phyloP scores from a whole-genome alignment of 306 rosid genomes.

The Sicyos baderoa region DNA sequence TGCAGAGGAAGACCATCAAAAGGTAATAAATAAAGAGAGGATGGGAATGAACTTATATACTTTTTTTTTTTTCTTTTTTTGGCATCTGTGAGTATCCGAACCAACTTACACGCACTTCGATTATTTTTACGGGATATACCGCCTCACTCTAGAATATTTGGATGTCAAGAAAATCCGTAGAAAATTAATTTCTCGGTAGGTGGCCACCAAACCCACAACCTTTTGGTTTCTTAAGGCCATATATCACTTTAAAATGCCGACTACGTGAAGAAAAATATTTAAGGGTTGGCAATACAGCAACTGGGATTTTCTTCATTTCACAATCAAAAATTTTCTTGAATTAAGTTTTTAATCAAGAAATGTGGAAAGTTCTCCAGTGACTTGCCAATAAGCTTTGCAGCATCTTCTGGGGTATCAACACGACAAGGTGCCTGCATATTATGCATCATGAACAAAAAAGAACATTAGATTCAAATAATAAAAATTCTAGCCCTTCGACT shows the following conservation, averaged over 20 bases:
- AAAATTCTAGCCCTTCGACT: background rate
- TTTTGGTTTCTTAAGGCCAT: too few species aligned
- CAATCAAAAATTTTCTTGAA: background rate
- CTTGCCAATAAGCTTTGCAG: slow-evolving; percentile 70
- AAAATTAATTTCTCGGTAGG: too few species aligned
- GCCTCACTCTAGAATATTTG: too few species aligned
- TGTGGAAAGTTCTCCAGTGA: background rate
- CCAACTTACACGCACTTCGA: too few species aligned
- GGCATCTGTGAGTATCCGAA: too few species aligned
- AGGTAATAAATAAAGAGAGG: background rate
- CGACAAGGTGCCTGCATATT: slow-evolving; percentile 64
- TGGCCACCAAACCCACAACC: too few species aligned
- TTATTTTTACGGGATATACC: too few species aligned
- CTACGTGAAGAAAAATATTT: background rate
- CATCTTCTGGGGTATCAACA: slow-evolving; percentile 67
- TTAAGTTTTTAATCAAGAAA: background rate
- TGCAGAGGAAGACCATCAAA: slow-evolving; percentile 23
- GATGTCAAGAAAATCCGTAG: too few species aligned
- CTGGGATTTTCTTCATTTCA: background rate
- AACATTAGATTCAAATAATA: slow-evolving; percentile 6
- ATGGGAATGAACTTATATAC: background rate
- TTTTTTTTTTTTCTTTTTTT: too few species aligned
- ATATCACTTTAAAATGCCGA: background rate
- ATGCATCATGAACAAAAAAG: slow-evolving; percentile 25
- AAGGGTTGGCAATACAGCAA: background rate